Conservation (phyloP, 2,329 filamentous ascomycete genomes). For the Corynespora cassiicola region DNA sequence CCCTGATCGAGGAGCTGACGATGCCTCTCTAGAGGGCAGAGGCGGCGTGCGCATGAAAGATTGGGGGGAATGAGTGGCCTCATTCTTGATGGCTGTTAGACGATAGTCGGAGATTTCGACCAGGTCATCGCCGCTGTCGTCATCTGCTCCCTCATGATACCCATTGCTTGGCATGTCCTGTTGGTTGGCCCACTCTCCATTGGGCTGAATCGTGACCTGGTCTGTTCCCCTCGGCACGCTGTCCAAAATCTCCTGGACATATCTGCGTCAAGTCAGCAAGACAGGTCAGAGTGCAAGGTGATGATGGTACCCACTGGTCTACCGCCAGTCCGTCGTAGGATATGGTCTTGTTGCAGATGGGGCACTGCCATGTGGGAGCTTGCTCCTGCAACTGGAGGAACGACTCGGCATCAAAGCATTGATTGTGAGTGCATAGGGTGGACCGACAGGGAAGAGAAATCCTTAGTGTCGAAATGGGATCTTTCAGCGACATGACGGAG, state of each 20-base stretch:
- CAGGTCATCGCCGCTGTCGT: constrained; percentile 53
- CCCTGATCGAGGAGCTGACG: too few species aligned
- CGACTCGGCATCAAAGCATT: constrained; percentile 92
- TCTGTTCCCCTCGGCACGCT: constrained; percentile 75
- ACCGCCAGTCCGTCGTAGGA: constrained; percentile 83
- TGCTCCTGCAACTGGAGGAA: constrained; percentile 96
- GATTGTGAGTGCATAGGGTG: constrained; percentile 81
- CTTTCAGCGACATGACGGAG: constrained; percentile 87
- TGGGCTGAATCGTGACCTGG: constrained; percentile 87
- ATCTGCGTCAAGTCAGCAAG: constrained; percentile 57
- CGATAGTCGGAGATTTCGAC: constrained; percentile 52
- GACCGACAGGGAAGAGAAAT: constrained; percentile 82
- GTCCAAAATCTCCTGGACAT: constrained; percentile 84
- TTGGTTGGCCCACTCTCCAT: constrained; percentile 75
- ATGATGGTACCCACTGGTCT: constrained; percentile 78
- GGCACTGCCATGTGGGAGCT: constrained; percentile 95
- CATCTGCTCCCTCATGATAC: constrained; percentile 45
- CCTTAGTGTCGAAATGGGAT: constrained; percentile 85
- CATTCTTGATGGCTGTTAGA: constrained; percentile 48
- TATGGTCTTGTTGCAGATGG: constrained; percentile 85
- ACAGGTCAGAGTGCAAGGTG: constrained; percentile 7
- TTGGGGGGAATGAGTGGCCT: constrained; percentile 42
- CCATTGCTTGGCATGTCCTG: constrained; percentile 43
- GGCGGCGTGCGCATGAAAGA: constrained; percentile 53
- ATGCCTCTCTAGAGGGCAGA: constrained; percentile 52